phyloP scores from a whole-genome alignment of 2,329 filamentous ascomycete genomes.

The Penicillium sp. region DNA sequence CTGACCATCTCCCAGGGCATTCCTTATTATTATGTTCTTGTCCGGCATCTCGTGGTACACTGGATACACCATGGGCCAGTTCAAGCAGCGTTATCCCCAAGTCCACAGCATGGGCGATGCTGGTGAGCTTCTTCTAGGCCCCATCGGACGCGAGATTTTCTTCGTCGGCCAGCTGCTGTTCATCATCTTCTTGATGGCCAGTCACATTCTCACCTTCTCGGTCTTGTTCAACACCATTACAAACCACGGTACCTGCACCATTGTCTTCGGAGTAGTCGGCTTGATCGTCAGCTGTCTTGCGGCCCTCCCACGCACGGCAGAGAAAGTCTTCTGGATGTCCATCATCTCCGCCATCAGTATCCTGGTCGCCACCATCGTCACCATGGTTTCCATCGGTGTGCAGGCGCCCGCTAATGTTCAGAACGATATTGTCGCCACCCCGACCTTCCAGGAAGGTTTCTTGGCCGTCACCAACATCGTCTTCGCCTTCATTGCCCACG shows the following conservation, averaged over 20 bases:
- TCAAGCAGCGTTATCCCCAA: slow-evolving; percentile 55
- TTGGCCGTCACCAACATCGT: slow-evolving; percentile 63
- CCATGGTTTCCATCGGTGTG: slow-evolving; percentile 63
- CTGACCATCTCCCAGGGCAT: slow-evolving; percentile 24
- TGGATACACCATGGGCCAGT: slow-evolving; percentile 57
- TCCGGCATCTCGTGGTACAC: slow-evolving; percentile 57
- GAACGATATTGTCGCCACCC: slow-evolving; percentile 44
- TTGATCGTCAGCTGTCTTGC: slow-evolving; percentile 56
- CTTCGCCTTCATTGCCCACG: slow-evolving; percentile 64
- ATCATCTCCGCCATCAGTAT: slow-evolving; percentile 63
- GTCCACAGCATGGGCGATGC: slow-evolving; percentile 66
- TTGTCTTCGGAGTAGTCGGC: slow-evolving; percentile 59
- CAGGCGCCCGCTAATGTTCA: slow-evolving; percentile 39
- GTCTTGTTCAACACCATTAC: slow-evolving; percentile 65
- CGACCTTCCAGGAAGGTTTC: slow-evolving; percentile 40
- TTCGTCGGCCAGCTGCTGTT: slow-evolving; percentile 61
- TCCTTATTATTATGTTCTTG: slow-evolving; percentile 52
- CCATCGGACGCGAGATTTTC: slow-evolving; percentile 59
- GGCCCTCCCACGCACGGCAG: slow-evolving; percentile 60
- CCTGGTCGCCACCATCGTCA: slow-evolving; percentile 59
- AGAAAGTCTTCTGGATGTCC: slow-evolving; percentile 59
- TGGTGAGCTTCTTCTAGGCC: slow-evolving; percentile 59
- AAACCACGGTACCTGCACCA: slow-evolving; percentile 58
- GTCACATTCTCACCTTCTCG: slow-evolving; percentile 65
- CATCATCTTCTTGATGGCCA: slow-evolving; percentile 65